Evolutionary conservation across 371 early-diverging fungal genomes (phyloP).

Genomic region (Phascolomyces articulosus): DNA sequence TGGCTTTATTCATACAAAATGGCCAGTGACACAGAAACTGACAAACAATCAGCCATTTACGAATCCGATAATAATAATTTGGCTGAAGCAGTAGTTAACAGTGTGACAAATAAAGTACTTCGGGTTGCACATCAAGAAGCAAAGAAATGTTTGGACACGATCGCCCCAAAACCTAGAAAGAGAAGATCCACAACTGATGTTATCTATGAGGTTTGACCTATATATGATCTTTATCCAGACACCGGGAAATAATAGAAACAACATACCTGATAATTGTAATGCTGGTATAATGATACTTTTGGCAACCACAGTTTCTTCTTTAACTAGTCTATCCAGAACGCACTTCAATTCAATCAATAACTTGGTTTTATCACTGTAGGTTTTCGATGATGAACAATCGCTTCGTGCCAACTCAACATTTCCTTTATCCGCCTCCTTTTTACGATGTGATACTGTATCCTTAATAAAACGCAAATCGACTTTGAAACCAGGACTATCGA

Average conservation of each 20-base stretch:
- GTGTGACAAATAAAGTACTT: too few species aligned
- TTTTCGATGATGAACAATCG: slow-evolving; percentile 17
- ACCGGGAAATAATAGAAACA: neutral
- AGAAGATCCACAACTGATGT: too few species aligned
- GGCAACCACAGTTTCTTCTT: neutral
- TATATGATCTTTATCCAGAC: neutral
- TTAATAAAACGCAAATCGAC: neutral
- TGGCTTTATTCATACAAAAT: too few species aligned
- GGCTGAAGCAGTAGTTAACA: too few species aligned
- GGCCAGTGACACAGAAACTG: too few species aligned
- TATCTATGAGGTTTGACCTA: too few species aligned
- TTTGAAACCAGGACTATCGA: neutral
- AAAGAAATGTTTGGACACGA: too few species aligned
- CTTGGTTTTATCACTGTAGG: slow-evolving; percentile 13
- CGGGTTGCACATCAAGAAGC: too few species aligned
- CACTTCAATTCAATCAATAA: slow-evolving; percentile 16
- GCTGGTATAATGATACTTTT: neutral
- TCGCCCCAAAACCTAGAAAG: too few species aligned
- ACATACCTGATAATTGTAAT: neutral
- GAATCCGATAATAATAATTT: too few species aligned
- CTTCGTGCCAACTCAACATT: slow-evolving; percentile 1
- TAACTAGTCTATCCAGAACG: slow-evolving; percentile 11
- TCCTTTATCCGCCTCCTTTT: too few species aligned
- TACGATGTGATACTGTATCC: neutral
- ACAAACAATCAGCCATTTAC: too few species aligned